Percentiles rank a stretch among this genome's conserved stretches.
Conservation (phyloP, 2,329 filamentous ascomycete genomes). For the Lasiodiplodia theobromae region DNA sequence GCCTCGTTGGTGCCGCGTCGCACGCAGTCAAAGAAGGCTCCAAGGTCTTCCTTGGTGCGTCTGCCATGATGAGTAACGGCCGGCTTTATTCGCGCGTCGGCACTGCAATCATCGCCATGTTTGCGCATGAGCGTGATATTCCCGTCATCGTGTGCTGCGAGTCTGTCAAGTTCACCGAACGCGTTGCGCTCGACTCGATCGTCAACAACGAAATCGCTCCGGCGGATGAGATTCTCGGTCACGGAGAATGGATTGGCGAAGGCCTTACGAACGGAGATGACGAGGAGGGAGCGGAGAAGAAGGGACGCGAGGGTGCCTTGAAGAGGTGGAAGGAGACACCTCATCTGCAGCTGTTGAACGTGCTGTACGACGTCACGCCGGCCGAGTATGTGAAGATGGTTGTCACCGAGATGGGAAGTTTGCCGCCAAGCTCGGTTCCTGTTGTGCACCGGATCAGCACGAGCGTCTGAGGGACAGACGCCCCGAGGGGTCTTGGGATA, state of each 20-base stretch:
- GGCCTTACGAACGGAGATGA: constrained; percentile 41
- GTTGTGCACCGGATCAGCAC: constrained; percentile 68
- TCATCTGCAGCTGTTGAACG: constrained; percentile 67
- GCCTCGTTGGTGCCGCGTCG: constrained; percentile 77
- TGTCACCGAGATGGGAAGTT: constrained; percentile 87
- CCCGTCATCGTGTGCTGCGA: constrained; percentile 91
- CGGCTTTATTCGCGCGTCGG: constrained; percentile 87
- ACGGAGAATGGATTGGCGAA: constrained; percentile 44
- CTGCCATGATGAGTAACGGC: constrained; percentile 96
- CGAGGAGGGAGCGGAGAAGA: constrained; percentile 51
- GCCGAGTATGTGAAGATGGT: constrained; percentile 87
- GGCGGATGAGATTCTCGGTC: constrained; percentile 66
- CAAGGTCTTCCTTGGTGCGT: constrained; percentile 83
- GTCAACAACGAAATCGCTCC: constrained; percentile 92
- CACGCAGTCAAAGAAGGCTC: constrained; percentile 75
- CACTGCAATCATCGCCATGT: constrained; percentile 85
- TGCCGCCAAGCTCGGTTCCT: constrained; percentile 86
- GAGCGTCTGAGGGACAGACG: constrained; percentile 21
- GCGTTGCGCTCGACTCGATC: constrained; percentile 89
- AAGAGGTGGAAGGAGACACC: constrained; percentile 45
- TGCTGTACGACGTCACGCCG: constrained; percentile 92
- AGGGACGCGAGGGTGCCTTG: constrained; percentile 45
- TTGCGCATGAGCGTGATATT: constrained; percentile 76
- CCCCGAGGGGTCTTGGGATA: background rate
- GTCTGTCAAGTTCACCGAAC: constrained; percentile 92